Evolutionary conservation across 2,329 filamentous ascomycete genomes (phyloP), one percentile per base, ranked within the genome.

Genomic region (Dactylellina cionopaga): DNA sequence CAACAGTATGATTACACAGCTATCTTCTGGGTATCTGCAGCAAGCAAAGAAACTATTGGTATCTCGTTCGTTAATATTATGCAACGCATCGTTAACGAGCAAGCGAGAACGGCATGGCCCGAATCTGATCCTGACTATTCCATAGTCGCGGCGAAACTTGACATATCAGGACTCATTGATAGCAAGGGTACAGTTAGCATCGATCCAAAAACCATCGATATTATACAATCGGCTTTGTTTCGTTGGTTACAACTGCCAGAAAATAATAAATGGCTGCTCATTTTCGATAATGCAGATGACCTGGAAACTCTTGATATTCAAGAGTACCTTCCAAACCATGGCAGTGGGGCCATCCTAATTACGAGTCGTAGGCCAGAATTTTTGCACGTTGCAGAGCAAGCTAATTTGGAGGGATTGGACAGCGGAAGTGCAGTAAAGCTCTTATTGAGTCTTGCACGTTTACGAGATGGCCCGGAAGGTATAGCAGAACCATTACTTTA

Each of bases 11-110:
- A 37, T 17, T 58, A 41, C 37, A 33, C 39, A 17, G 35, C 39
- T 46, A 17, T 58, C 11, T 58, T 58, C n/a, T 58, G 54, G 37
- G 35, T 58, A 19, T 33, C 22, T 9, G 54, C 54, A 10, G 54
- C n/a, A 27, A 58, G n/a, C 17, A 25, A 29, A 15, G 37, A 58
- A 7, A 25, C 39, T 15, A 10, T 58, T 24, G 11, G n/a, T 5
- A 44, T 11, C 24, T 58, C 39, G 5, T 44, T 58, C 15, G 27
- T 58, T 2, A 15, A 46, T 29, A 58, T 58, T 19, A 58, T 58
- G 25, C 54, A 58, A 15, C 54, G n/a, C 1, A 58, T 58, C 13
- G 17, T 58, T 9, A 7, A 31, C 5, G 54, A 58, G 15, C 39
- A 58, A 58, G 24, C 39, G 7, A 58, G n/a, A 25, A 19, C 13